Evolutionary conservation across 192 early-diverging fungal species (phyloP).

Genomic region (Phlyctochytrium planicorne): DNA sequence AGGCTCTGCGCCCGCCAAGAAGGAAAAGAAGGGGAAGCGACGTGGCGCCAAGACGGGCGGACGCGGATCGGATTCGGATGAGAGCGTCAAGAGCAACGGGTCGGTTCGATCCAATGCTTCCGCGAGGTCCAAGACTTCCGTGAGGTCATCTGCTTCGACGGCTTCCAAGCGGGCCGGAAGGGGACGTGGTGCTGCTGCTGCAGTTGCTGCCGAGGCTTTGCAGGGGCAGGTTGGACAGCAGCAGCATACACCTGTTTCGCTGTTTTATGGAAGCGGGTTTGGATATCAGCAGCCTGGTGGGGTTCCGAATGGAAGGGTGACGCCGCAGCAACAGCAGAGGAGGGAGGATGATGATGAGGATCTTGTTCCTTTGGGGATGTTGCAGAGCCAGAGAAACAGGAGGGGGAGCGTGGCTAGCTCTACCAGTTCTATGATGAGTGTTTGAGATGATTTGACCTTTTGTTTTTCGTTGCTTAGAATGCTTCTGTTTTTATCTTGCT

Average conservation of each 20-base stretch:
- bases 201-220: background rate
- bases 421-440: background rate
- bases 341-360: conserved; percentile 16
- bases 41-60: background rate
- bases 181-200: background rate
- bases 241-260: no score
- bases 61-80: background rate
- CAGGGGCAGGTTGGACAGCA: no score
- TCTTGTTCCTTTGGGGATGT: conserved; percentile 14
- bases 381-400: conserved; percentile 1
- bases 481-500: background rate
- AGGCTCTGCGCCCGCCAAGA: background rate
- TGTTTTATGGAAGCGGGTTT: no score
- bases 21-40: background rate
- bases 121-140: background rate
- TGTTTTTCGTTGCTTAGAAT: conserved; percentile 11
- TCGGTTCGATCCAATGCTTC: background rate
- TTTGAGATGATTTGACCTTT: background rate
- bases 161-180: background rate
- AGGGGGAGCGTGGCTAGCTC: background rate
- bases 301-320: no score
- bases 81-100: background rate
- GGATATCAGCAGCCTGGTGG: no score
- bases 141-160: background rate
- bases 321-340: no score